These are phyloP conservation scores for Botrytis elliptica DNA, from an alignment of 2,329 filamentous ascomycete genomes.

Conservation along the genomic window DNA sequence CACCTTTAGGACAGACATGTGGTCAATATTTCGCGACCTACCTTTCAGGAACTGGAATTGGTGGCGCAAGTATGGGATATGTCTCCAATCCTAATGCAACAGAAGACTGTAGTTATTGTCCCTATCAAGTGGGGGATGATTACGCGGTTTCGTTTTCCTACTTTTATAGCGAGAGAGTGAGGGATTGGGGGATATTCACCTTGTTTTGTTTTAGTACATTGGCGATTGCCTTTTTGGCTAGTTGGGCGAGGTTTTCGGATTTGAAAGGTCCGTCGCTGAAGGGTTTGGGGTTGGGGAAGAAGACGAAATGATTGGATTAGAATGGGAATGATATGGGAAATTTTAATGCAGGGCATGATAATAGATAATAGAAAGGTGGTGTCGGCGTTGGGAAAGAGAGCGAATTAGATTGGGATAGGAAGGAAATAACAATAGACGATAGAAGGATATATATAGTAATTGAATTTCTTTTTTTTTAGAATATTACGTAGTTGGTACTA, in stretches of 20 bases:
- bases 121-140: background rate
- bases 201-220: background rate
- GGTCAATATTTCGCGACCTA: background rate
- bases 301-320: background rate
- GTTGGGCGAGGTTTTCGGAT: background rate
- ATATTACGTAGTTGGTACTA: background rate
- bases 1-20: background rate
- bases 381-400: background rate
- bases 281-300: background rate
- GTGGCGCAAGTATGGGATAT: background rate
- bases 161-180: background rate
- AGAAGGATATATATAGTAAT: background rate
- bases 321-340: background rate
- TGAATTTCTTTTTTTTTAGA: background rate
- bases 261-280: background rate
- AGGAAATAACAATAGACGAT: background rate
- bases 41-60: background rate
- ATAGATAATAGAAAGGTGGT: background rate
- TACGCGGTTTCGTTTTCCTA: background rate
- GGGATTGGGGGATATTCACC: background rate
- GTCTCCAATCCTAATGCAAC: background rate
- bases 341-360: background rate
- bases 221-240: background rate
- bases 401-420: background rate
- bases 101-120: background rate